Base-by-base conservation (phyloP, 2,329 filamentous ascomycete species). In the Epichloe elymi region DNA sequence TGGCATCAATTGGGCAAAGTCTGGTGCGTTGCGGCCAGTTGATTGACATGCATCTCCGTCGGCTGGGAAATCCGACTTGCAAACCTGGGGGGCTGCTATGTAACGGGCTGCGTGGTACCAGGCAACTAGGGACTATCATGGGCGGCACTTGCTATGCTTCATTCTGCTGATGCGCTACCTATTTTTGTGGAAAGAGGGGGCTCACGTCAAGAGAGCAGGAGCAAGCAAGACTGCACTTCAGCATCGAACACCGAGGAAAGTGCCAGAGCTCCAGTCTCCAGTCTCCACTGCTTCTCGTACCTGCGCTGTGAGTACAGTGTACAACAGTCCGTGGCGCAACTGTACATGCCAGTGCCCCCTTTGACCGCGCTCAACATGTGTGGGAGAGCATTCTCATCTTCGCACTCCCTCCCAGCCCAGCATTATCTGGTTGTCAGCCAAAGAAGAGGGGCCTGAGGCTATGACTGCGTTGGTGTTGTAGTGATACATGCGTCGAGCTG, bases 401-500 rank as follows among this genome's bases (percentile, higher is more conserved):
- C 42, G 35, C 45, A 46, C 45, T 46, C 45, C 35, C 33, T 26
- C 19, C 19, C 19, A 19, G 19, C 19, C 19, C 19, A 19, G 19
- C 19, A 19, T 19, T 19, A 19, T 19, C 19, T 19, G 19, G 19
- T 26, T 26, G 26, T 10, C 26, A 3, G 26, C 26, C 3, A 30
- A 30, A 30, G 8, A 26, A 26, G 26, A 30, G 26, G 8, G 3
- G 26, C 26, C 26, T 30, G 23, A 26, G 23, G 23, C 23, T 2
- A 30, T 1, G 1, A 30, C 26, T 30, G 26, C 26, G 7, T 30
- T 8, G 3, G 7, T 8, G 26, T 30, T 30, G 67, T 70, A 66
- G 56, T 59, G 64, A 61, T 67, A 69, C 67, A 59, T 57, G 55
- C 46, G 51, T 49, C 55, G 56, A 57, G 57, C 59, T 59, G 59